phyloP scores from a whole-genome alignment of 2,329 filamentous ascomycete species.

The Neofusicoccum umdonicola region DNA sequence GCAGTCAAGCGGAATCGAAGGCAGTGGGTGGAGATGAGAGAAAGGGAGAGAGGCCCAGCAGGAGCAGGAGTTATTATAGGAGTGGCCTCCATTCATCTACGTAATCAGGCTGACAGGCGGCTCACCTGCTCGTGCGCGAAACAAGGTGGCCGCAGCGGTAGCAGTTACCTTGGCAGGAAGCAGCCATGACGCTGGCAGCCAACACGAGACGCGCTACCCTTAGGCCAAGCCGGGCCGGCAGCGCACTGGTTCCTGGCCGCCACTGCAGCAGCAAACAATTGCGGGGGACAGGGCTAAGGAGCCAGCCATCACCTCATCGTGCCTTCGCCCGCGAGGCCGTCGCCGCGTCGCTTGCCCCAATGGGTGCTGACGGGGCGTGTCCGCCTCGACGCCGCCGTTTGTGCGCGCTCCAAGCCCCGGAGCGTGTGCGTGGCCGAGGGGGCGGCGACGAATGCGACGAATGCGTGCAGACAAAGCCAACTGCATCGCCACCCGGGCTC shows the following conservation, averaged over 20 bases:
- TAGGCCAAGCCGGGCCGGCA: constrained; percentile 1
- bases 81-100: background rate
- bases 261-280: background rate
- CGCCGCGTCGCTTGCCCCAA: background rate
- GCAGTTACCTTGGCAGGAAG: constrained; percentile 1
- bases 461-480: constrained; percentile 6
- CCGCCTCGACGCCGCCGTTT: background rate
- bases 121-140: background rate
- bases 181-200: background rate
- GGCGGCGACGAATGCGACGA: background rate
- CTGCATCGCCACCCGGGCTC: constrained; percentile 7
- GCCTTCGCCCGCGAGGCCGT: background rate
- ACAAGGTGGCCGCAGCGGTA: constrained; percentile 5
- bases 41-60: background rate
- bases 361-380: background rate
- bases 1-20: background rate
- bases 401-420: background rate
- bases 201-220: constrained; percentile 6
- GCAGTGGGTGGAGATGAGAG: background rate
- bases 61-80: constrained; percentile 7
- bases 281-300: background rate
- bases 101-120: background rate
- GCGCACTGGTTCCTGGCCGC: constrained; percentile 2
- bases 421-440: constrained; percentile 4
- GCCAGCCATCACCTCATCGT: constrained; percentile 1